Conservation (phyloP, 495 filamentous ascomycete species). For the Polyplosphaeria fusca region DNA sequence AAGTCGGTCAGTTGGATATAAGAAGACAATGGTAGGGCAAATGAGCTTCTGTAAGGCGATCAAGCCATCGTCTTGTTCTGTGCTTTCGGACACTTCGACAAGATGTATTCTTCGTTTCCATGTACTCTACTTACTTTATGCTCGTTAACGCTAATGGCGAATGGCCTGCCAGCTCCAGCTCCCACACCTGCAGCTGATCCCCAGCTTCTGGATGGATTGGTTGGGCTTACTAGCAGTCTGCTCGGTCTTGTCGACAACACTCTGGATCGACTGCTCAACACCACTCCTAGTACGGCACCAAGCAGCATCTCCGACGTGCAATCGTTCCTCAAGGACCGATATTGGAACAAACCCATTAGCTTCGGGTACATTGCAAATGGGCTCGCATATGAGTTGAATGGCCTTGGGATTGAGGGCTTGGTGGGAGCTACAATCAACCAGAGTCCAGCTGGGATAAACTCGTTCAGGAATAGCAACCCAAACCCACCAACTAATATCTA, state of each 20-base stretch:
- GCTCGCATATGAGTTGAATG: not conserved
- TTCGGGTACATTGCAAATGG: conserved; percentile 2
- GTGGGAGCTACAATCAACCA: not conserved
- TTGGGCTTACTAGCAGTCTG: not conserved
- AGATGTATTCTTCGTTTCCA: too few relatives aligned
- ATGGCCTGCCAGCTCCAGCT: not conserved
- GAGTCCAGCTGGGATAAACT: conserved; percentile 12
- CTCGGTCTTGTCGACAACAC: not conserved
- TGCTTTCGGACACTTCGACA: too few relatives aligned
- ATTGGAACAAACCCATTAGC: not conserved
- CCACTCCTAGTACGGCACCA: not conserved
- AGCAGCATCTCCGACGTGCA: not conserved
- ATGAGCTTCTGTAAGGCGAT: too few relatives aligned
- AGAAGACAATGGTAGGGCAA: too few relatives aligned
- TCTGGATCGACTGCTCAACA: not conserved
- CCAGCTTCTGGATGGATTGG: not conserved
- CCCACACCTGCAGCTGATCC: not conserved
- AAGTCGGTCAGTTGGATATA: too few relatives aligned
- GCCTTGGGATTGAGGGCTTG: not conserved
- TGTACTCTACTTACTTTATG: too few relatives aligned
- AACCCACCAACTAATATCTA: conserved; percentile 28
- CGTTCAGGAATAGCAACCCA: conserved; percentile 13
- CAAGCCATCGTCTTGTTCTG: too few relatives aligned
- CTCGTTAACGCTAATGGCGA: too few relatives aligned
- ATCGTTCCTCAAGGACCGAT: not conserved